phyloP scores from a whole-genome alignment of 2,329 filamentous ascomycete genomes.

The Huntiella decipiens region DNA sequence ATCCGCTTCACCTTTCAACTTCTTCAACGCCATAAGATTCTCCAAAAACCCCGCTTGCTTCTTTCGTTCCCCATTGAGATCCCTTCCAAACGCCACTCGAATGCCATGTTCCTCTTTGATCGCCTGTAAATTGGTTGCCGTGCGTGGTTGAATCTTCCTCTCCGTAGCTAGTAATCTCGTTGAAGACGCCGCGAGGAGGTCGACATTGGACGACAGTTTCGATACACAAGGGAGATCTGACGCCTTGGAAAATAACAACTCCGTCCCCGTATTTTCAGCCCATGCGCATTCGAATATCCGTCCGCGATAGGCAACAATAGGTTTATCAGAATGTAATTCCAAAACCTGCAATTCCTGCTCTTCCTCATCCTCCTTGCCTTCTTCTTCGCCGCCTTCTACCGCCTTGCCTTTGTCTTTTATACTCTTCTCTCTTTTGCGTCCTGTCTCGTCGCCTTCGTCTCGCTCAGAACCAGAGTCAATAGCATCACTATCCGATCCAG shows the following conservation, averaged over 20 bases:
- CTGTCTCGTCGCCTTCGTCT: conserved; percentile 3
- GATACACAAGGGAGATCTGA: conserved; percentile 26
- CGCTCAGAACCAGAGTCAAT: conserved; percentile 18
- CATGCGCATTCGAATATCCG: conserved; percentile 64
- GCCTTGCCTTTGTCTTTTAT: background rate
- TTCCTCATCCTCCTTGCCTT: conserved; percentile 6
- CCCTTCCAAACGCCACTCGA: conserved; percentile 26
- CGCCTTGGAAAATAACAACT: conserved; percentile 49
- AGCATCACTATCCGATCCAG: conserved; percentile 15
- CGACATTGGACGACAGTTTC: conserved; percentile 38
- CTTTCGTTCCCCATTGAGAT: conserved; percentile 28
- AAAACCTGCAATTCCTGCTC: conserved; percentile 49
- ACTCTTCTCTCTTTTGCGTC: background rate
- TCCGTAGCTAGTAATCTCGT: conserved; percentile 51
- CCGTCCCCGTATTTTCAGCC: conserved; percentile 69
- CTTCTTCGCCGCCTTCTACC: conserved; percentile 2
- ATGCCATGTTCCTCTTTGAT: conserved; percentile 23
- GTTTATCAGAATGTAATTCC: conserved; percentile 59
- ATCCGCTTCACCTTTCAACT: conserved; percentile 43
- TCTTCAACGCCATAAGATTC: conserved; percentile 45
- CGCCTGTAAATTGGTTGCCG: conserved; percentile 17
- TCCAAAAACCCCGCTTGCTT: conserved; percentile 41
- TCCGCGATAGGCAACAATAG: conserved; percentile 62
- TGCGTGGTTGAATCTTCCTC: conserved; percentile 34
- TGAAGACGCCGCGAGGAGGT: conserved; percentile 52